Percentiles rank a stretch among this genome's conserved stretches.
phyloP scores from a whole-genome alignment of 2,329 filamentous ascomycete genomes.

The Taxawa tesnikishii region DNA sequence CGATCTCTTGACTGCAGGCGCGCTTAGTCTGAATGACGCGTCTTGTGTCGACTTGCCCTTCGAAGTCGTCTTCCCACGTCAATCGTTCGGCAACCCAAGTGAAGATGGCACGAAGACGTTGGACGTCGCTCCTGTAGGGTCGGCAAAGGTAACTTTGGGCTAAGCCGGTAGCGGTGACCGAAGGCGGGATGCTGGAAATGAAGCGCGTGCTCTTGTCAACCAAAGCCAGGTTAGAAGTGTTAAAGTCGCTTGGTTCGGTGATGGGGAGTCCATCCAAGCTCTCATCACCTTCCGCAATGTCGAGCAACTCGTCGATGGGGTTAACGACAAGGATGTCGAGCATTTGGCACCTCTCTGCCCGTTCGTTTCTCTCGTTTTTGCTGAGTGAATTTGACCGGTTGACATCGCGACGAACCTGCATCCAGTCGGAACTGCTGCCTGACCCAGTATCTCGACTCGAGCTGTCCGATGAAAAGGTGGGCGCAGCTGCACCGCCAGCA shows the following conservation, averaged over 20 bases:
- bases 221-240: slow-evolving; percentile 54
- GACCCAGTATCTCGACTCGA: slow-evolving; percentile 60
- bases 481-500: slow-evolving; percentile 31
- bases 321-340: slow-evolving; percentile 81
- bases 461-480: slow-evolving; percentile 11
- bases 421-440: slow-evolving; percentile 64
- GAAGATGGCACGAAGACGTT: slow-evolving; percentile 86
- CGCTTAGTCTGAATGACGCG: slow-evolving; percentile 74
- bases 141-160: slow-evolving; percentile 88
- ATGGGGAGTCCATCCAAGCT: slow-evolving; percentile 74
- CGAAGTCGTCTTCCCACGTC: slow-evolving; percentile 88
- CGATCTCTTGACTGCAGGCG: slow-evolving; percentile 81
- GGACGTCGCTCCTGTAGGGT: slow-evolving; percentile 87
- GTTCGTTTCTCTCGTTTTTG: slow-evolving; percentile 72
- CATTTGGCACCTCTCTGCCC: slow-evolving; percentile 85
- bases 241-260: slow-evolving; percentile 70
- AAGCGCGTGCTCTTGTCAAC: slow-evolving; percentile 96
- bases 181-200: slow-evolving; percentile 68
- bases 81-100: slow-evolving; percentile 96
- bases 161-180: slow-evolving; percentile 68
- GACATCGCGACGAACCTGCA: slow-evolving; percentile 91
- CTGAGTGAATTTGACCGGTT: slow-evolving; percentile 92
- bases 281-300: slow-evolving; percentile 80
- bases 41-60: slow-evolving; percentile 70
- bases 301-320: slow-evolving; percentile 78